These are phyloP conservation scores for Geotrichum fermentans DNA, from an alignment of 1,139 yeast species.

Conservation along the genomic window DNA sequence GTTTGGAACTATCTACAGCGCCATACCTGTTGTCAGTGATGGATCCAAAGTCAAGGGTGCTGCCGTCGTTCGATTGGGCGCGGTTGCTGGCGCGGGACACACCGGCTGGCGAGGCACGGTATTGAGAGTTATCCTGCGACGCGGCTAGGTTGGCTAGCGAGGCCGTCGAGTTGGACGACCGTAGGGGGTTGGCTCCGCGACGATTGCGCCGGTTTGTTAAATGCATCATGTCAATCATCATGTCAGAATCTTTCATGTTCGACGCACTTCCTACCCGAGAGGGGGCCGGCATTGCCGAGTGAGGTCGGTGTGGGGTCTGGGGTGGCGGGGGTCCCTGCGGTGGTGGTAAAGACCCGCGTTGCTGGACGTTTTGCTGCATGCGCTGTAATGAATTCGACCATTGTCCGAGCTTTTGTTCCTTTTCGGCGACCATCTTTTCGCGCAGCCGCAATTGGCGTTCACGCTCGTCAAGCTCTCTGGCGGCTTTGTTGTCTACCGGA, in stretches of 20 bases:
- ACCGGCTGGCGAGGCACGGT: constrained; percentile 1
- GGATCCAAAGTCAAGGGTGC: background rate
- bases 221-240: constrained; percentile 7
- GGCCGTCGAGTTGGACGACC: constrained; percentile 7
- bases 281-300: constrained; percentile 1
- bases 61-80: background rate
- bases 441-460: constrained; percentile 2
- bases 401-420: constrained; percentile 4
- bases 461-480: constrained; percentile 4
- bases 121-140: background rate
- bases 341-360: background rate
- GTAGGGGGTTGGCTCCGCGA: background rate
- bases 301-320: background rate
- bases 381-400: constrained; percentile 7
- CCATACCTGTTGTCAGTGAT: constrained; percentile 15
- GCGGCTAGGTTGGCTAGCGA: constrained; percentile 3
- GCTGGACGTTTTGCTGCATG: background rate
- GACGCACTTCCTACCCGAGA: background rate
- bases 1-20: constrained; percentile 14
- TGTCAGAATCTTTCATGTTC: constrained; percentile 1
- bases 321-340: background rate
- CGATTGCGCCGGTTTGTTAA: constrained; percentile 6
- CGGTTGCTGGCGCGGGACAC: background rate
- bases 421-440: constrained; percentile 3
- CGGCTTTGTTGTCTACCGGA: background rate